Base-by-base conservation (phyloP, 2,329 filamentous ascomycete species). In the Calcarisporium arbuscula region DNA sequence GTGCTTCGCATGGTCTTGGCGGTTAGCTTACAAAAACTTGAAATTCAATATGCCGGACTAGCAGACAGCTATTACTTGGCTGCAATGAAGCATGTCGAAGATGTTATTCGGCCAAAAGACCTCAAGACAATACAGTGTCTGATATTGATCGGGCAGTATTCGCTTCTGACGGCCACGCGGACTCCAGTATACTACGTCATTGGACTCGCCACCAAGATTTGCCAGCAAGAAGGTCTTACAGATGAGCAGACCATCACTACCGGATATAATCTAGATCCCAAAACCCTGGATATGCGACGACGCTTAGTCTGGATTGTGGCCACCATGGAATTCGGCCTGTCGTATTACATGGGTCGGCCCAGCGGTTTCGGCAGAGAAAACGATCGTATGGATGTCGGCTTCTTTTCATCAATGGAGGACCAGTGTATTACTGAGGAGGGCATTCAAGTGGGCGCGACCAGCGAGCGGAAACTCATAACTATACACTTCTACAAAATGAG, bases 401-500 rank as follows among this genome's bases (percentile, higher is more conserved):
- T 90, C 51, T 95, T 94, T 52, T 77, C 86, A 44, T 71, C 81
- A 3, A 81, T 87, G 23, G 82, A 87, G 48, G 92, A 98, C 59
- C 72, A 80, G 32, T 82, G 82, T 56, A 95, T 98, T 47, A 89
- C 82, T 2, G 68, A 76, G 3, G 69, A 81, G 21, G 89, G 87
- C 4, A 82, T 95, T 37, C 64, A 78, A 16, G 72, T 80, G 0
- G 84, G 81, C 1, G 82, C 81, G 5, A 70, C 76, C 2, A 86
- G 85, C 23, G 72, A 89, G 46, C 86, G 85, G 53, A 98, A 98
- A 57, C 77, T 85, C 49, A 80, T 94, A 18, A 82, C 87, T 3
- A 88, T 95, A 41, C 90, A 98, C 56, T 92, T 94, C 50, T 88
- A 88, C 65, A 90, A 85, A 53, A 94, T 95, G 86, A 74, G 87